phyloP scores from a whole-genome alignment of 2,329 filamentous ascomycete genomes.

The Myriosclerotinia curreyana region DNA sequence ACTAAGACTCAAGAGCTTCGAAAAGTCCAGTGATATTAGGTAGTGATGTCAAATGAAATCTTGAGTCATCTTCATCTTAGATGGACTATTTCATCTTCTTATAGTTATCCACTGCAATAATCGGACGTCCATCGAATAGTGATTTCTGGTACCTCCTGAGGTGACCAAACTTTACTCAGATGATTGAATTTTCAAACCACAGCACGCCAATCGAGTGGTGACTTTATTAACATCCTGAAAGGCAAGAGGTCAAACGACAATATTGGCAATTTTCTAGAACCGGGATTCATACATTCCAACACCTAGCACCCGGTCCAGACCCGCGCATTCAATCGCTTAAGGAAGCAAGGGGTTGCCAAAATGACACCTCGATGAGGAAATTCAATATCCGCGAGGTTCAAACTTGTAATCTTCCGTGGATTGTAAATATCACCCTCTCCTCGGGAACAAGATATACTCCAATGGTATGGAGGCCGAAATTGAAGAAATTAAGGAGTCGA shows the following conservation, averaged over 20 bases:
- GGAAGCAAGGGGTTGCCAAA: conserved; percentile 5
- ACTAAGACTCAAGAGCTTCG: not conserved
- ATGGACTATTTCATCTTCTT: not conserved
- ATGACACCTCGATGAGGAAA: conserved; percentile 2
- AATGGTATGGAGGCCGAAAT: not conserved
- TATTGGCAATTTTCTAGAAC: not conserved
- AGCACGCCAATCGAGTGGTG: not conserved
- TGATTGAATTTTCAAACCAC: not conserved
- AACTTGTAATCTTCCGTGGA: not conserved
- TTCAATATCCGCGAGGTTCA: not conserved
- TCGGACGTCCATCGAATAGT: not conserved
- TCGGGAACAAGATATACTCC: not conserved
- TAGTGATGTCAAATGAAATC: not conserved
- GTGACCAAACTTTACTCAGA: conserved; percentile 5
- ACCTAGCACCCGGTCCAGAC: not conserved
- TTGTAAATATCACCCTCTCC: not conserved
- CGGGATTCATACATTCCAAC: conserved; percentile 4
- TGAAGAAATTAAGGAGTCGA: not conserved
- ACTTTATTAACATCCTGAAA: not conserved
- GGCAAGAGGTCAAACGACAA: conserved; percentile 10
- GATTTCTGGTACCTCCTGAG: not conserved
- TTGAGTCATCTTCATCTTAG: not conserved
- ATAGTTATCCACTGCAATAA: not conserved
- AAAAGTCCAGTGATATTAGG: not conserved
- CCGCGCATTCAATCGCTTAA: not conserved